Conservation (phyloP, 2,329 filamentous ascomycete species). For the Chrysoporthe puriensis region DNA sequence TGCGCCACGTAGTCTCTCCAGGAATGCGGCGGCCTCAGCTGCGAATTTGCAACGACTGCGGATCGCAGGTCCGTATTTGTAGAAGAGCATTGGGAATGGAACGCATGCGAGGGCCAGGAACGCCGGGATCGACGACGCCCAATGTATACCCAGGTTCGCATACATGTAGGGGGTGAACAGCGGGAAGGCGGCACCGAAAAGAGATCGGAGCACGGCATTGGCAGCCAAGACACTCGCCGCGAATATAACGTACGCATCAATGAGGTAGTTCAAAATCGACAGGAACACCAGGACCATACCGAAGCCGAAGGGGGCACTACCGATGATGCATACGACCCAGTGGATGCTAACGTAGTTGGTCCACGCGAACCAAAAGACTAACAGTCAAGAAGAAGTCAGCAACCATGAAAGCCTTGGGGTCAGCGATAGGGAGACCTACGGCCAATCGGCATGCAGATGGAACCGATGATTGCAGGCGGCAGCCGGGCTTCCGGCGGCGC, state of each 20-base stretch:
- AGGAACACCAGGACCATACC: constrained; percentile 67
- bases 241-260: constrained; percentile 74
- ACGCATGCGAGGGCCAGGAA: constrained; percentile 66
- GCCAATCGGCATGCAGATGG: constrained; percentile 39
- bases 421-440: constrained; percentile 1
- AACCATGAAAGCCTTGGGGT: neutral
- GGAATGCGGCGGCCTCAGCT: constrained; percentile 39
- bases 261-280: constrained; percentile 67
- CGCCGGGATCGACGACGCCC: constrained; percentile 73
- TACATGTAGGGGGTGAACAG: constrained; percentile 70
- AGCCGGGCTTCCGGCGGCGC: constrained; percentile 68
- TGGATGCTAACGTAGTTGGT: constrained; percentile 34
- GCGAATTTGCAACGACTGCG: constrained; percentile 59
- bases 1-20: constrained; percentile 10
- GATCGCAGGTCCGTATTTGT: constrained; percentile 59
- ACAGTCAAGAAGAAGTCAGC: neutral
- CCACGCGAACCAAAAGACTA: constrained; percentile 29
- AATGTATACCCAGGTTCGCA: constrained; percentile 68
- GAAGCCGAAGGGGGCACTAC: constrained; percentile 43
- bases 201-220: constrained; percentile 70
- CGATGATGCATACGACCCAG: constrained; percentile 43
- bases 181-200: constrained; percentile 74
- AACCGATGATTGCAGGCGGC: constrained; percentile 62
- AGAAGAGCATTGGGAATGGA: constrained; percentile 63
- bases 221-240: constrained; percentile 76